Evolutionary conservation across 768 basidiomycete species (phyloP).

Genomic region (Russula brevipes): DNA sequence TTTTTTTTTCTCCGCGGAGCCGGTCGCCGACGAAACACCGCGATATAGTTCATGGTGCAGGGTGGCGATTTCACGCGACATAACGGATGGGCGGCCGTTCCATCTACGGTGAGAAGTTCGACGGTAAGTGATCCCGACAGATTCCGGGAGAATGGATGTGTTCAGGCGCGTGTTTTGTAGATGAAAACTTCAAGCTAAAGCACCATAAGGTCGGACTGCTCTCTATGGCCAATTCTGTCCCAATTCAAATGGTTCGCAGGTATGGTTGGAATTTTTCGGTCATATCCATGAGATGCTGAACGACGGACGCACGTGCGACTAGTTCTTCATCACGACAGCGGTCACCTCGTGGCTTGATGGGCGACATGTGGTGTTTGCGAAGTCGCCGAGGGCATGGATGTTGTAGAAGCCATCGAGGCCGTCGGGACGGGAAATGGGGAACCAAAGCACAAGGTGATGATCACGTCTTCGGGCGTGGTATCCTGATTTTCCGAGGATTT

Average conservation of each 20-base stretch:
- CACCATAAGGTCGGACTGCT: conserved; percentile 40
- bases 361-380: conserved; percentile 44
- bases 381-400: conserved; percentile 38
- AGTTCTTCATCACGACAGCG: conserved; percentile 41
- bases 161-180: conserved; percentile 25
- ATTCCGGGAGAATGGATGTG: neutral
- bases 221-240: conserved; percentile 49
- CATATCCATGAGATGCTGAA: neutral
- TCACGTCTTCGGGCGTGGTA: conserved; percentile 21
- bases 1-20: neutral
- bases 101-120: conserved; percentile 36
- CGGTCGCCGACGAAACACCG: neutral
- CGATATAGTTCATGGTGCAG: conserved; percentile 35
- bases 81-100: conserved; percentile 37
- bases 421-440: conserved; percentile 26
- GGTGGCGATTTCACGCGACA: conserved; percentile 38
- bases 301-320: neutral
- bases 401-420: conserved; percentile 35
- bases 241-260: conserved; percentile 48
- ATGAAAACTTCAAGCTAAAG: conserved; percentile 37
- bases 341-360: conserved; percentile 38
- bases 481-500: neutral
- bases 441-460: conserved; percentile 15
- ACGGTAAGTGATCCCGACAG: conserved; percentile 26
- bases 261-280: conserved; percentile 18